Evolutionary conservation across 352 stramenopile species (phyloP).

Genomic region (Globisporangium irregulare): DNA sequence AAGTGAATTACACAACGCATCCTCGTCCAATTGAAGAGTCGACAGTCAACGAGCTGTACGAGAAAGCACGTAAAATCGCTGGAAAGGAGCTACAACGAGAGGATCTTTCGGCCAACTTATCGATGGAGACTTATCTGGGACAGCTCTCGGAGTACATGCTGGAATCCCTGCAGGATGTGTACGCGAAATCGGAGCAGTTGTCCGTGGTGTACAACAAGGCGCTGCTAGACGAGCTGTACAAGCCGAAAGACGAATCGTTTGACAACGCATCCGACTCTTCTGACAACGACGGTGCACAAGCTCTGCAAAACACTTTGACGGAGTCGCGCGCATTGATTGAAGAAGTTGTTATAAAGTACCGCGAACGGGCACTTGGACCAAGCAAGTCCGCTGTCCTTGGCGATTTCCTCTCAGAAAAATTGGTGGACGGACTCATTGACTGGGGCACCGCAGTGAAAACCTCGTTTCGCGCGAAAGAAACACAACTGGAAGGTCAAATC

Average conservation of each 20-base stretch:
- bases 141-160: constrained; percentile 58
- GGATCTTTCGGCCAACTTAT: constrained; percentile 37
- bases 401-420: constrained; percentile 45
- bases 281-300: constrained; percentile 28
- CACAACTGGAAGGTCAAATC: constrained; percentile 35
- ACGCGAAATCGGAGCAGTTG: constrained; percentile 30
- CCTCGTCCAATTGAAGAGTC: constrained; percentile 37
- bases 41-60: constrained; percentile 31
- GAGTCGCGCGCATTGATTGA: constrained; percentile 37
- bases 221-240: constrained; percentile 43
- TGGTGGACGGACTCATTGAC: constrained; percentile 53
- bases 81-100: constrained; percentile 37
- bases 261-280: constrained; percentile 11
- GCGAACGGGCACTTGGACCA: constrained; percentile 28
- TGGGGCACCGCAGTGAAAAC: constrained; percentile 52
- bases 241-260: constrained; percentile 14
- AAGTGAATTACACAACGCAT: constrained; percentile 28
- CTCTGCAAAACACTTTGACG: constrained; percentile 37
- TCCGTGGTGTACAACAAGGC: constrained; percentile 46
- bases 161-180: constrained; percentile 27
- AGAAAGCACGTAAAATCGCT: constrained; percentile 25
- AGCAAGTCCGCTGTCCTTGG: constrained; percentile 31
- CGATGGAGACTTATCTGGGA: constrained; percentile 35
- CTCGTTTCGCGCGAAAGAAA: constrained; percentile 44
- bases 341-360: constrained; percentile 42